These are phyloP conservation scores for Phytopythium delawarense DNA, from an alignment of 352 stramenopile species.

Conservation along the genomic window DNA sequence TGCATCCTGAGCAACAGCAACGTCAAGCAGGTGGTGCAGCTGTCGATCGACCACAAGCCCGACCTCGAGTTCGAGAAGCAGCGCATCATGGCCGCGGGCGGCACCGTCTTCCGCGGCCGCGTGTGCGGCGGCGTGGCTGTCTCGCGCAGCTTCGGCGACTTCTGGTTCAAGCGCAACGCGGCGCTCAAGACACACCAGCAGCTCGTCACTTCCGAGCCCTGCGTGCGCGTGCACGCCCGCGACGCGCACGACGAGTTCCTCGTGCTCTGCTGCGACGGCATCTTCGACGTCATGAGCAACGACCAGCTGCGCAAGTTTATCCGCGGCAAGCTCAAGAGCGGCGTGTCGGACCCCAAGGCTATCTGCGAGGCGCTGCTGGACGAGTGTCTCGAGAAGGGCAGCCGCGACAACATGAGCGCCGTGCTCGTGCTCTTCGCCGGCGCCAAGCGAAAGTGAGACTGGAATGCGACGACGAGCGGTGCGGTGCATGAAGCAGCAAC, in stretches of 20 bases:
- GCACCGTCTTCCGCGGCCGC: constrained; percentile 79
- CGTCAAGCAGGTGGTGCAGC: constrained; percentile 60
- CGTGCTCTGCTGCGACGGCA: constrained; percentile 90
- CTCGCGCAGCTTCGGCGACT: constrained; percentile 82
- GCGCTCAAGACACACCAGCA: constrained; percentile 79
- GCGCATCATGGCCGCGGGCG: constrained; percentile 77
- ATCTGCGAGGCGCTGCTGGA: constrained; percentile 79
- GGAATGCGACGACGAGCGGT: background rate
- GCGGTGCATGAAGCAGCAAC: too few relatives aligned
- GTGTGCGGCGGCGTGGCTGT: constrained; percentile 84
- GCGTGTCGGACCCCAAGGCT: constrained; percentile 41
- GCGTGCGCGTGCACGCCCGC: constrained; percentile 68
- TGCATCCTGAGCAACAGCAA: constrained; percentile 81
- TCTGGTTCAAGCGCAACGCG: constrained; percentile 86
- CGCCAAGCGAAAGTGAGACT: constrained; percentile 8
- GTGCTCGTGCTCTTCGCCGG: constrained; percentile 75
- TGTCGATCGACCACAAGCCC: constrained; percentile 86
- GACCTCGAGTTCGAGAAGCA: constrained; percentile 85
- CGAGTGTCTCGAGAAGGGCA: constrained; percentile 77
- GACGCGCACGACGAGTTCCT: constrained; percentile 89
- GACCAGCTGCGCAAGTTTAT: constrained; percentile 92
- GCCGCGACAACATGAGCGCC: constrained; percentile 87
- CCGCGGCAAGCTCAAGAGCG: constrained; percentile 61
- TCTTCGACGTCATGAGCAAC: constrained; percentile 95
- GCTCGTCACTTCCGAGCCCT: constrained; percentile 82